Percentiles rank a stretch among this genome's conserved stretches.
Evolutionary conservation across 768 basidiomycete species (phyloP).

Genomic region (Lanmaoa pseudosensibilis): DNA sequence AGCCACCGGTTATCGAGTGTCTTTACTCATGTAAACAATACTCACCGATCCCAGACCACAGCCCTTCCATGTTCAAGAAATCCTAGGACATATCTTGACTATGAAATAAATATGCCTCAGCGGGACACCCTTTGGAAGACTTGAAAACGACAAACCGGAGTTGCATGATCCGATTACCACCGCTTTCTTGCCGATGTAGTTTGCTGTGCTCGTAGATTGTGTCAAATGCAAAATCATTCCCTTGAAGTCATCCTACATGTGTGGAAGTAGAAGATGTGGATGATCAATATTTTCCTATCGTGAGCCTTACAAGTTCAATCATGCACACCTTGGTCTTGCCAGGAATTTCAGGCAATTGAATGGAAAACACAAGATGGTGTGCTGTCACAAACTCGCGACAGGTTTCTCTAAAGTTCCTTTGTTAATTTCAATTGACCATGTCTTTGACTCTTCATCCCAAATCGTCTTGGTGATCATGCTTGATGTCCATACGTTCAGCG

Average conservation of each 20-base stretch:
- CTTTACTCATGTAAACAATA: not conserved
- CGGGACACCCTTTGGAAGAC: not conserved
- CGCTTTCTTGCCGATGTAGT: not conserved
- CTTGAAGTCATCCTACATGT: no score
- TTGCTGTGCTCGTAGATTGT: no score
- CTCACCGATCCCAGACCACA: no score
- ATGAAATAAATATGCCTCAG: not conserved
- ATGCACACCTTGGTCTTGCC: no score
- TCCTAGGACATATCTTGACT: no score
- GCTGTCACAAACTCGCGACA: slow-evolving; percentile 26
- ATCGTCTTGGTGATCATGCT: slow-evolving; percentile 37
- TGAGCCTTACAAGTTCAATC: no score
- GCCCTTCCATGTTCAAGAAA: no score
- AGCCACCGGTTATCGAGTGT: not conserved
- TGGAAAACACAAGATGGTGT: slow-evolving; percentile 53
- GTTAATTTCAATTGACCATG: no score
- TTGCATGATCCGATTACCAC: not conserved
- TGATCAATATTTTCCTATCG: no score
- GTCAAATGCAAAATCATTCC: not conserved
- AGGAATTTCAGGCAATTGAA: no score
- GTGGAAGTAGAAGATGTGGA: no score
- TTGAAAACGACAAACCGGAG: not conserved
- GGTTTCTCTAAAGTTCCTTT: slow-evolving; percentile 33
- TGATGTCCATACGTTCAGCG: slow-evolving; percentile 59
- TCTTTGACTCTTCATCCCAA: slow-evolving; percentile 38